Evolutionary conservation across 1,139 yeast species (phyloP).

Genomic region (Geotrichum klebahnii): DNA sequence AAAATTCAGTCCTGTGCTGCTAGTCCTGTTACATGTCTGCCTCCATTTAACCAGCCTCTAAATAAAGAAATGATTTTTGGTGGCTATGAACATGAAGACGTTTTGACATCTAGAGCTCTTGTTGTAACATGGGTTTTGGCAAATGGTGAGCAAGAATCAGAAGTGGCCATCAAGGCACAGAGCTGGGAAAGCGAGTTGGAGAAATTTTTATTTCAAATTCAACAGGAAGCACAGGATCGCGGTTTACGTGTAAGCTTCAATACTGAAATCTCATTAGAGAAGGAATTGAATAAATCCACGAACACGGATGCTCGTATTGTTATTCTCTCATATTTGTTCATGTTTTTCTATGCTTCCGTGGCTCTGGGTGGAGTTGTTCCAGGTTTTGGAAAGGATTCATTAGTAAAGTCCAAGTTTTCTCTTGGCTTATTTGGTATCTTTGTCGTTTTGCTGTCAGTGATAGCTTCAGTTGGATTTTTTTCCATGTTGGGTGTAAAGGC

Average conservation of each 20-base stretch:
- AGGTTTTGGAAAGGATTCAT: conserved; percentile 32
- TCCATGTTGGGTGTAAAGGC: conserved; percentile 72
- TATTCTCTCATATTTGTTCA: conserved; percentile 69
- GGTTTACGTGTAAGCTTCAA: conserved; percentile 67
- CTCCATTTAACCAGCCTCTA: conserved; percentile 86
- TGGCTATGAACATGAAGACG: conserved; percentile 46
- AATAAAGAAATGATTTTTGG: conserved; percentile 69
- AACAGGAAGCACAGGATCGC: conserved; percentile 40
- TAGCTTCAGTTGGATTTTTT: conserved; percentile 76
- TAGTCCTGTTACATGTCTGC: conserved; percentile 86
- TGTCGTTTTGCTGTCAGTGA: conserved; percentile 74
- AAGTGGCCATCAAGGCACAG: conserved; percentile 45
- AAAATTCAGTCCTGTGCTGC: conserved; percentile 58
- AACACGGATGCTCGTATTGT: conserved; percentile 74
- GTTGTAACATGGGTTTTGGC: conserved; percentile 64
- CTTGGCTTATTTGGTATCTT: conserved; percentile 78
- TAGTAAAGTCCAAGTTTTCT: conserved; percentile 63
- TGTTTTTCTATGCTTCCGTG: conserved; percentile 85
- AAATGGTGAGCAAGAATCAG: conserved; percentile 45
- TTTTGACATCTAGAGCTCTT: conserved; percentile 62
- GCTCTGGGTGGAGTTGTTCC: conserved; percentile 64
- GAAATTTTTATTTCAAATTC: conserved; percentile 48
- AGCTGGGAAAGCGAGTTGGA: conserved; percentile 67
- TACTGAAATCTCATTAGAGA: conserved; percentile 77
- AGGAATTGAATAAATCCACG: conserved; percentile 76